Conservation (phyloP, 2,329 filamentous ascomycete species). For the Penicillium hordei region DNA sequence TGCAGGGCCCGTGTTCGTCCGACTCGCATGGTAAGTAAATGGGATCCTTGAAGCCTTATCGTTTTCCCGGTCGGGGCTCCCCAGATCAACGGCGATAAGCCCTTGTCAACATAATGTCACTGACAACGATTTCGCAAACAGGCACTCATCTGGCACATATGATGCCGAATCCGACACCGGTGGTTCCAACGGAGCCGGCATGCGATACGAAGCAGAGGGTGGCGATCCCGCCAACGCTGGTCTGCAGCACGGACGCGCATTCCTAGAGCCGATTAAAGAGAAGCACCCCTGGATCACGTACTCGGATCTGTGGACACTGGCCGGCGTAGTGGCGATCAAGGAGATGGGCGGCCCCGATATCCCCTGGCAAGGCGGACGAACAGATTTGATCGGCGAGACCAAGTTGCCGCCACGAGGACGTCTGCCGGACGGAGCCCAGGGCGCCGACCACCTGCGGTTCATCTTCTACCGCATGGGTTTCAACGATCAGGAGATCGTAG, state of each 20-base stretch:
- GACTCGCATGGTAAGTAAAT: conserved; percentile 58
- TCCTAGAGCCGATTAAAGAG: conserved; percentile 62
- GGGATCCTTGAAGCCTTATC: not conserved
- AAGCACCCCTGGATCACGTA: conserved; percentile 65
- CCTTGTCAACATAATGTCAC: not conserved
- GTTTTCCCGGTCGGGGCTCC: conserved; percentile 6
- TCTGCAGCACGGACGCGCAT: conserved; percentile 62
- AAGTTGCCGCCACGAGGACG: conserved; percentile 60
- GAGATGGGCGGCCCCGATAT: conserved; percentile 62
- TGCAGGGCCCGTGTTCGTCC: conserved; percentile 62
- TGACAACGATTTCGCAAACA: conserved; percentile 23
- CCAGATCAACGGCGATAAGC: not conserved
- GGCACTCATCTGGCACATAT: conserved; percentile 66
- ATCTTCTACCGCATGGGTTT: conserved; percentile 63
- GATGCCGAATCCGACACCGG: conserved; percentile 60
- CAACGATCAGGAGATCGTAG: conserved; percentile 61
- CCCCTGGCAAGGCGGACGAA: conserved; percentile 58
- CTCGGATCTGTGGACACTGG: conserved; percentile 65
- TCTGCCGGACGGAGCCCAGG: conserved; percentile 56
- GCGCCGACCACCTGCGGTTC: conserved; percentile 55
- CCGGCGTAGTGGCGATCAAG: conserved; percentile 58
- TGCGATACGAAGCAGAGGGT: conserved; percentile 65
- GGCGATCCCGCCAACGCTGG: conserved; percentile 66
- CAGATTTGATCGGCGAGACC: conserved; percentile 62
- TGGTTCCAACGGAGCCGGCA: conserved; percentile 64